Evolutionary conservation across 2,329 filamentous ascomycete species (phyloP).

Genomic region (Sporothrix pallida): DNA sequence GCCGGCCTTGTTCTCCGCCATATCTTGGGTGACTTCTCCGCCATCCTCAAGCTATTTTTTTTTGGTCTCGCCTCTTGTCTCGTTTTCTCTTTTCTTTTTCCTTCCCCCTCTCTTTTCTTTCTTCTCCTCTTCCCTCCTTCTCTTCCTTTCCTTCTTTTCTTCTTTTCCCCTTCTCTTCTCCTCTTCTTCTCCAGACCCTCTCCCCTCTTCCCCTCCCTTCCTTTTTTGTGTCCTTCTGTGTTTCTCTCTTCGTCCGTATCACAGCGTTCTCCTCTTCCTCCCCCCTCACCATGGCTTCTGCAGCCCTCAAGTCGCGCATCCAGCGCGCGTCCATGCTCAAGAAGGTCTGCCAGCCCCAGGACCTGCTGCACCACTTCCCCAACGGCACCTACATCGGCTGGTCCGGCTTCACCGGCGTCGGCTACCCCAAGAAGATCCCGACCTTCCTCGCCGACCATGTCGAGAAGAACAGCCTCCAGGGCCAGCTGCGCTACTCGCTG

Average conservation of each 20-base stretch:
- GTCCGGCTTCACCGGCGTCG: conserved; percentile 89
- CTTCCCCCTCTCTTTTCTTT: neutral
- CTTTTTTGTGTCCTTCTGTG: neutral
- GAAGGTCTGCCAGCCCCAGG: conserved; percentile 79
- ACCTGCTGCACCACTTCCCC: conserved; percentile 80
- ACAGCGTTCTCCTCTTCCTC: neutral
- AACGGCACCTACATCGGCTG: conserved; percentile 87
- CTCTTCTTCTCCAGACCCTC: neutral
- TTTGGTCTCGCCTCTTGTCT: neutral
- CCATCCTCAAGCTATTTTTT: conserved; percentile 21
- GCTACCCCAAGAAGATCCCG: conserved; percentile 87
- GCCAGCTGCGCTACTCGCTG: conserved; percentile 81
- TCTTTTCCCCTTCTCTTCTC: neutral
- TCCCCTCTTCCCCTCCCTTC: neutral
- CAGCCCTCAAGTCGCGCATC: conserved; percentile 76
- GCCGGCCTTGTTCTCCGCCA: conserved; percentile 19
- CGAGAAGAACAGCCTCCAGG: conserved; percentile 83
- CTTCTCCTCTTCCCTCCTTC: neutral
- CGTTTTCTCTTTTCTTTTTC: neutral
- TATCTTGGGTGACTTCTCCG: conserved; percentile 20
- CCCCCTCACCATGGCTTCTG: conserved; percentile 60
- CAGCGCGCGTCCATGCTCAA: conserved; percentile 77
- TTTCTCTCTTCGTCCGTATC: neutral
- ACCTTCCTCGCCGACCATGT: conserved; percentile 86
- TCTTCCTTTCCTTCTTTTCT: conserved; percentile 8